These are phyloP conservation scores for barley (Hordeum vulgare) DNA, from an alignment of 176 grass and related monocot genomes.

Conservation along the genomic window DNA sequence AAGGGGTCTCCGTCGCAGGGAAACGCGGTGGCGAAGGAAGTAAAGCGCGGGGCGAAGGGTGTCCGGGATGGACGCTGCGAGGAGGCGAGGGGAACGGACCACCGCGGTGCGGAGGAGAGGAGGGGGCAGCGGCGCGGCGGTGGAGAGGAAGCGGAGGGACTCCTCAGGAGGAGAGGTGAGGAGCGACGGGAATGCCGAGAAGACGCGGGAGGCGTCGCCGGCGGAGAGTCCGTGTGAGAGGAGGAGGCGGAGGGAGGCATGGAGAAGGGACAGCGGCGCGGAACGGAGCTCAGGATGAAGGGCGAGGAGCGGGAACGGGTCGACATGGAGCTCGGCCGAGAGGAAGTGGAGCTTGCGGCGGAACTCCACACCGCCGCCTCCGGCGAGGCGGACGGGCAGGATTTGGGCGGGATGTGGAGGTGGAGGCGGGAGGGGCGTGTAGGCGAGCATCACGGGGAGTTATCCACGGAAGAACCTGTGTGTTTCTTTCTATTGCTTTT, in stretches of 20 bases:
- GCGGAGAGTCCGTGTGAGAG: slow-evolving; percentile 49
- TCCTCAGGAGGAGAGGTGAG: slow-evolving; percentile 39
- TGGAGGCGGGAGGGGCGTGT: not conserved
- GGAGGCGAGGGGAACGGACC: slow-evolving; percentile 55
- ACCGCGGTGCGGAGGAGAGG: slow-evolving; percentile 30
- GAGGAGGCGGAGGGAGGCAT: slow-evolving; percentile 43
- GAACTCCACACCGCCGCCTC: slow-evolving; percentile 33
- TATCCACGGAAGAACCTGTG: not conserved
- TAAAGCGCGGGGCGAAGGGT: slow-evolving; percentile 50
- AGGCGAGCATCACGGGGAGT: slow-evolving; percentile 10
- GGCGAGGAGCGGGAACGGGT: slow-evolving; percentile 55
- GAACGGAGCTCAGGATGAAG: slow-evolving; percentile 48
- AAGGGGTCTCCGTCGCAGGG: slow-evolving; percentile 25
- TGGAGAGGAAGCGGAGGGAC: slow-evolving; percentile 44
- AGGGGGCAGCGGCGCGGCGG: slow-evolving; percentile 34
- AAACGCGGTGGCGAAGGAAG: slow-evolving; percentile 47
- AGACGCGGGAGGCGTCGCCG: slow-evolving; percentile 40
- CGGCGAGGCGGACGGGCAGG: not conserved
- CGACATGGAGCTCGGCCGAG: slow-evolving; percentile 40
- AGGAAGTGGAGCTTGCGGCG: slow-evolving; percentile 46
- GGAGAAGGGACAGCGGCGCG: slow-evolving; percentile 41
- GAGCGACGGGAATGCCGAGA: slow-evolving; percentile 38
- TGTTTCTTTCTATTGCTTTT: too few relatives aligned
- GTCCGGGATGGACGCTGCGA: slow-evolving; percentile 35
- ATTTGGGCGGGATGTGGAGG: not conserved